Percentiles rank a stretch among this genome's conserved stretches.
These are phyloP conservation scores for Pythium periplocum DNA, from an alignment of 352 stramenopile genomes.

Conservation along the genomic window DNA sequence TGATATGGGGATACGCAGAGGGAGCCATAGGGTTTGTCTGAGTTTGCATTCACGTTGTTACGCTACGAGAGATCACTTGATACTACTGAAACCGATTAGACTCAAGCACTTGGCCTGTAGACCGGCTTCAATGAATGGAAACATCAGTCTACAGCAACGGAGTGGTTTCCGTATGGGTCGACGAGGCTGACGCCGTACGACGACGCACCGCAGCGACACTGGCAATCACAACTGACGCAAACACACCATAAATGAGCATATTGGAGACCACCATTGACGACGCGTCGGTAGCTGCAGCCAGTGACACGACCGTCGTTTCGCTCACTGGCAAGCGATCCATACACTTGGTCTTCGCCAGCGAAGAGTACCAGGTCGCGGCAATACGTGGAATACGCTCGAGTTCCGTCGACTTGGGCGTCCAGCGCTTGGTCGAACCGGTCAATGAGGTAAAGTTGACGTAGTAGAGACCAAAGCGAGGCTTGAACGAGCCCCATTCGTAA, in stretches of 20 bases:
- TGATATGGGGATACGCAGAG: too few species aligned
- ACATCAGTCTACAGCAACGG: slow-evolving; percentile 2
- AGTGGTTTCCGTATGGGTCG: background rate
- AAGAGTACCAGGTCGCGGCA: slow-evolving; percentile 53
- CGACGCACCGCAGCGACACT: background rate
- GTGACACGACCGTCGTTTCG: background rate
- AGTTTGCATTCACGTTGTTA: too few species aligned
- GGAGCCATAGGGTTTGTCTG: too few species aligned
- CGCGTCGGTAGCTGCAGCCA: background rate
- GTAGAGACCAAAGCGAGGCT: slow-evolving; percentile 55
- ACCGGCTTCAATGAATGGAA: too few species aligned
- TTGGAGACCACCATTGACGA: background rate
- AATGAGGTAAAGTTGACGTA: slow-evolving; percentile 51
- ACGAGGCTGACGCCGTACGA: background rate
- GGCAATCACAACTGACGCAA: slow-evolving; percentile 1
- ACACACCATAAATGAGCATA: background rate
- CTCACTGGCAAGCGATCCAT: slow-evolving; percentile 20
- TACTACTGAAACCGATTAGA: too few species aligned
- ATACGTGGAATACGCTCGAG: slow-evolving; percentile 34
- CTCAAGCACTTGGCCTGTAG: too few species aligned
- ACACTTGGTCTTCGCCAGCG: slow-evolving; percentile 54
- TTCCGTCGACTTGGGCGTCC: slow-evolving; percentile 18
- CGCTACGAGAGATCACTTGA: too few species aligned
- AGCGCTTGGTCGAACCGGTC: slow-evolving; percentile 27
- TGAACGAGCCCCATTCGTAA: slow-evolving; percentile 90